A percentile compares a stretch with the other conserved stretches of the same genome.
phyloP scores from a whole-genome alignment of 177 flowering plant genomes.

The Vitis hybrid region DNA sequence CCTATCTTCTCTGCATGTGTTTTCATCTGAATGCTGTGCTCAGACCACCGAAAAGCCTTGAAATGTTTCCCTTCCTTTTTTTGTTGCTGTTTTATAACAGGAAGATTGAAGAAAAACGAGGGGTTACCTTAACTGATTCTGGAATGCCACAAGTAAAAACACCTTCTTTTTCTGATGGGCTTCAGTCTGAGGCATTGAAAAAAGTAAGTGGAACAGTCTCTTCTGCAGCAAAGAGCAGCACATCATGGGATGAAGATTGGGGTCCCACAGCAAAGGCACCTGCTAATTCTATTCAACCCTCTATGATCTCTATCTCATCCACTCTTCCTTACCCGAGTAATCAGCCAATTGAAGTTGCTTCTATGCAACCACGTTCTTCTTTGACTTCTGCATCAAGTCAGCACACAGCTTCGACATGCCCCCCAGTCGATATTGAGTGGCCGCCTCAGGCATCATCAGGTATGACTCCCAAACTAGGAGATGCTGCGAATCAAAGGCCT shows the following conservation, averaged over 20 bases:
- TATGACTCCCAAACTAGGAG: constrained; percentile 27
- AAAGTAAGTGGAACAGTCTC: constrained; percentile 32
- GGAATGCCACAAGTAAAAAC: constrained; percentile 56
- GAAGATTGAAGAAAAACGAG: constrained; percentile 89
- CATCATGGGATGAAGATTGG: constrained; percentile 98
- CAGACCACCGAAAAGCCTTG: background rate
- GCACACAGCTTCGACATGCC: constrained; percentile 48
- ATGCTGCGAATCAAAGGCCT: constrained; percentile 23
- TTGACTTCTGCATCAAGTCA: constrained; percentile 31
- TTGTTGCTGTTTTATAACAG: constrained; percentile 32
- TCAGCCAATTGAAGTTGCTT: constrained; percentile 26
- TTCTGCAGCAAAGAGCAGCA: constrained; percentile 48
- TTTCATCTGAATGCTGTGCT: no score
- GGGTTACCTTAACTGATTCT: constrained; percentile 70
- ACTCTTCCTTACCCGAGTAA: constrained; percentile 22
- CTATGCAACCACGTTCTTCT: constrained; percentile 30
- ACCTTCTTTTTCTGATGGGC: constrained; percentile 40
- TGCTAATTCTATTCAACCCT: constrained; percentile 26
- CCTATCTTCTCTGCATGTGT: no score
- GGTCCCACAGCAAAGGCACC: constrained; percentile 42
- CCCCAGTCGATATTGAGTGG: constrained; percentile 88
- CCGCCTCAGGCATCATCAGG: constrained; percentile 67
- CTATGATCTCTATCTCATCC: constrained; percentile 23
- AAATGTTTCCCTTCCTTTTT: background rate
- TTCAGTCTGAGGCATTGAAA: constrained; percentile 38